These are phyloP conservation scores for Pseudogymnoascus sp. DNA, from an alignment of 2,329 filamentous ascomycete genomes.

Conservation along the genomic window DNA sequence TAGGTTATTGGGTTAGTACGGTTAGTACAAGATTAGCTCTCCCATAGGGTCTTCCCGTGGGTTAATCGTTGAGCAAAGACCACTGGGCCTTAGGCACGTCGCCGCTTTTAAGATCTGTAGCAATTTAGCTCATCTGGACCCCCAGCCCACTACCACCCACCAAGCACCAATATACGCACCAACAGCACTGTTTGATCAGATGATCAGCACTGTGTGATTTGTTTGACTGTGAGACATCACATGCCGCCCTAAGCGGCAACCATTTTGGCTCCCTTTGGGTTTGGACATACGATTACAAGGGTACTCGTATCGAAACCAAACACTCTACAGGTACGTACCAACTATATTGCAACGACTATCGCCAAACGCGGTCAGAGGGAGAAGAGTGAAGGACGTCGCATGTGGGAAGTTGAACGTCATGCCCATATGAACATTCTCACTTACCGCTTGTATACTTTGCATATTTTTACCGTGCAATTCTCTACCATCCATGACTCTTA, in stretches of 20 bases:
- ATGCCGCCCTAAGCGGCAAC: background rate
- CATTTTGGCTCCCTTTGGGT: background rate
- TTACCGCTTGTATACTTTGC: background rate
- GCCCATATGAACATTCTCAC: slow-evolving; percentile 1
- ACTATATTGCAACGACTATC: slow-evolving; percentile 1
- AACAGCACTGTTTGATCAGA: background rate
- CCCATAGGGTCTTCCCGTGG: slow-evolving; percentile 5
- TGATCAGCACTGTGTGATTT: background rate
- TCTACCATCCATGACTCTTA: slow-evolving; percentile 22
- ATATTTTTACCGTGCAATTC: slow-evolving; percentile 7
- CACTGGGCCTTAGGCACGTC: background rate
- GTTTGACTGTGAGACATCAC: background rate
- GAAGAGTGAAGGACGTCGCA: background rate
- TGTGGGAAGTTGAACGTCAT: background rate
- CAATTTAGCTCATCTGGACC: background rate
- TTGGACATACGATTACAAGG: background rate
- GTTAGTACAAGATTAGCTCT: background rate
- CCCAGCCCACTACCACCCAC: background rate
- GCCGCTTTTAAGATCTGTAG: background rate
- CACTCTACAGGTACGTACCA: background rate
- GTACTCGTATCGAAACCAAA: background rate
- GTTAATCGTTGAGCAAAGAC: slow-evolving; percentile 4
- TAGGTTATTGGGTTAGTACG: background rate
- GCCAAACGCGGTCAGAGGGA: background rate
- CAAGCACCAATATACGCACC: background rate